Evolutionary conservation across 768 basidiomycete species (phyloP).

Genomic region (Tricholoma terreum): DNA sequence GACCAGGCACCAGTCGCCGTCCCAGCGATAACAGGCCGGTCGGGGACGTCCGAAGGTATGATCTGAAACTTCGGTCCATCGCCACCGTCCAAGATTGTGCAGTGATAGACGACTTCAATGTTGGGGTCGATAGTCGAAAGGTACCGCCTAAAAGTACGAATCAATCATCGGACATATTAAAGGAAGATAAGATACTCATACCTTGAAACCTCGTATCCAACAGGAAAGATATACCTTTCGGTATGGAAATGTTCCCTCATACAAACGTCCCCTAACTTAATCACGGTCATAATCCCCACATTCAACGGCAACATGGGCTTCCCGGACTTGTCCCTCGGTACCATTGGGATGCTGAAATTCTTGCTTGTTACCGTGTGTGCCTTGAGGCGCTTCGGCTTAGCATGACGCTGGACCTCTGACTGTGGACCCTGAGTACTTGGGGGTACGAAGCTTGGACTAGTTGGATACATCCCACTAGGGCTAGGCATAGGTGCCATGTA

Average conservation of each 20-base stretch:
- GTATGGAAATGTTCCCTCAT: constrained; percentile 85
- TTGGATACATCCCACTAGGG: constrained; percentile 36
- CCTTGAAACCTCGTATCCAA: constrained; percentile 83
- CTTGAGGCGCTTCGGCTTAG: constrained; percentile 76
- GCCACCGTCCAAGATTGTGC: constrained; percentile 81
- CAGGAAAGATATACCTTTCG: constrained; percentile 85
- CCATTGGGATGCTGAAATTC: constrained; percentile 73
- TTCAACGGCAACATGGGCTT: constrained; percentile 74
- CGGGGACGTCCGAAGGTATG: constrained; percentile 66
- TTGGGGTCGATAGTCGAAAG: constrained; percentile 70
- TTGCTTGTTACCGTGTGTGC: constrained; percentile 79
- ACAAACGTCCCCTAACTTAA: constrained; percentile 70
- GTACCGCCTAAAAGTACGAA: constrained; percentile 54
- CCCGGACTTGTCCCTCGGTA: constrained; percentile 70
- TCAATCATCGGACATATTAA: neutral
- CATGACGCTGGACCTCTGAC: constrained; percentile 40
- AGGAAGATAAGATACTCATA: constrained; percentile 26
- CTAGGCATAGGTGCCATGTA: constrained; percentile 36
- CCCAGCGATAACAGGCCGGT: constrained; percentile 74
- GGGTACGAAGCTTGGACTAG: constrained; percentile 25
- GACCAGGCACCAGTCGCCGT: constrained; percentile 89
- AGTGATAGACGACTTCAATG: constrained; percentile 71
- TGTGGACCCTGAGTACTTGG: constrained; percentile 24
- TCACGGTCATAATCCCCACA: constrained; percentile 85
- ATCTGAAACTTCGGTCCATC: constrained; percentile 88